Evolutionary conservation across 2,329 filamentous ascomycete species (phyloP), one percentile per base, ranked within the genome.

Genomic region (Onygenales sp.): DNA sequence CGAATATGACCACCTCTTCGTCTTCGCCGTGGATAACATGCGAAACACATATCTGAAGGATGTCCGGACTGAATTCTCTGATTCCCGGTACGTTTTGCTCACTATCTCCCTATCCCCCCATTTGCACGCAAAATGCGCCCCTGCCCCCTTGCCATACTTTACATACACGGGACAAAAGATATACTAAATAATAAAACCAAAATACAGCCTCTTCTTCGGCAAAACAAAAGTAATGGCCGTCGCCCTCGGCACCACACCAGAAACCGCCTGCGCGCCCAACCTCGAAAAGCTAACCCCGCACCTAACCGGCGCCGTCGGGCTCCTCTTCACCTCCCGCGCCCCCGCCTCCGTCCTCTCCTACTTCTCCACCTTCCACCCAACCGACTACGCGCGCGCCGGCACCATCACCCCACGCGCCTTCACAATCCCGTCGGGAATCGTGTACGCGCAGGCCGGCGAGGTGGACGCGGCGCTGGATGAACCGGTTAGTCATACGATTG

Each of bases 181-280:
- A 7, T n/a, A 9, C 11, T 49, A 44, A 51, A 57, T 36, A 52
- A 54, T 46, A 21, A 17, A 32, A 41, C 3, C n/a, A 27, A 17
- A 17, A 17, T 46, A 47, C 64, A 93, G 91, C 63, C 78, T 98
- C 69, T 97, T 97, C 83, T 97, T 96, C 74, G 93, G 92, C 75
- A 98, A 97, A 78, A 97, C 92, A 56, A 97, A 97, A 76, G 91
- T 98, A 71, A 97, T 97, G 90, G 85, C 88, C 64, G 92, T 93
- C 74, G 91, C 93, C 54, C 86, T 98, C 31, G 93, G 93, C 67
- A 81, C 81, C 59, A 84, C 78, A 52, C 79, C 84, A 61, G 86
- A 87, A 66, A 86, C 89, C 64, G 89, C 91, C 73, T 81, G 87
- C 72, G 87, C 89, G 61, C 82, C 87, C 44, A 88, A 89, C 67